These are phyloP conservation scores for Boehmeria nivea DNA, from an alignment of 306 rosid species.

Conservation along the genomic window DNA sequence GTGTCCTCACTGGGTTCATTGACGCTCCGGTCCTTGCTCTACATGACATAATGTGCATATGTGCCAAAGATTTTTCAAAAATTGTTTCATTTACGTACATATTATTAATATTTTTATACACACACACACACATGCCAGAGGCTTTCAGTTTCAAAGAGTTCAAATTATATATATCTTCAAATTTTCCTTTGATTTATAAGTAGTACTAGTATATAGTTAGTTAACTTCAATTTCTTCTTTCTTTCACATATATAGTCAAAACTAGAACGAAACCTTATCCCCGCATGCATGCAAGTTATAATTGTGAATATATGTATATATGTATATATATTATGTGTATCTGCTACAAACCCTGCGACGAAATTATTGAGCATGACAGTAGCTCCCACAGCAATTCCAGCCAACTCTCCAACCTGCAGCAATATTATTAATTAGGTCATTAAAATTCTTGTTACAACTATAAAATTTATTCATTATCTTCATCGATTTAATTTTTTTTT, in stretches of 20 bases:
- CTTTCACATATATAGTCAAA: too few species aligned
- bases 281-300: neutral
- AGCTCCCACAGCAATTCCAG: conserved; percentile 87
- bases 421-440: neutral
- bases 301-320: neutral
- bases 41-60: neutral
- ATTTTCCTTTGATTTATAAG: too few species aligned
- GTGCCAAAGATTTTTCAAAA: conserved; percentile 1
- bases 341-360: conserved; percentile 66
- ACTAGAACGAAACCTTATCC: too few species aligned
- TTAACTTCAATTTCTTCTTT: too few species aligned
- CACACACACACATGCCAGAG: too few species aligned
- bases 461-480: neutral
- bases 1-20: conserved; percentile 87
- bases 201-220: too few species aligned
- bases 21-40: conserved; percentile 71
- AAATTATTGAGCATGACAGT: conserved; percentile 85
- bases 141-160: too few species aligned
- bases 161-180: too few species aligned
- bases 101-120: too few species aligned
- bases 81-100: too few species aligned
- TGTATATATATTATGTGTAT: neutral
- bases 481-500: too few species aligned
- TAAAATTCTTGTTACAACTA: neutral
- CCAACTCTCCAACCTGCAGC: conserved; percentile 73